Percentiles rank a stretch among this genome's conserved stretches.
These are phyloP conservation scores for Komagataea norvegica DNA, from an alignment of 1,139 yeast species.

Conservation along the genomic window DNA sequence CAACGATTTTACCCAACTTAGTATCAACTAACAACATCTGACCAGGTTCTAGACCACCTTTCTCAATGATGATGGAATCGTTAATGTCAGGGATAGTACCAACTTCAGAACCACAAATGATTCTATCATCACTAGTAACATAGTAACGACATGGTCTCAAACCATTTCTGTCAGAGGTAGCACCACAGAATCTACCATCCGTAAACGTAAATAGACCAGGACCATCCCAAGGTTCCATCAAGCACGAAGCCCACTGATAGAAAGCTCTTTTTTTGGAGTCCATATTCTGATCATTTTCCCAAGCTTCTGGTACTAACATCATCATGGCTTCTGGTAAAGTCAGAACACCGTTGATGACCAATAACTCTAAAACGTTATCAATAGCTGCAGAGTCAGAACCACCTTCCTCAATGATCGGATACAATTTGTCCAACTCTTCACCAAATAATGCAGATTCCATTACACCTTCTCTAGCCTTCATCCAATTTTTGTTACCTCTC, in stretches of 20 bases:
- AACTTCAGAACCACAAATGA: constrained; percentile 97
- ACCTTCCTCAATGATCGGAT: constrained; percentile 96
- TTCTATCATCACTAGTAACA: constrained; percentile 89
- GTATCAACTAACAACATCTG: constrained; percentile 95
- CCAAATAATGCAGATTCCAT: constrained; percentile 86
- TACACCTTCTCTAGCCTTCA: constrained; percentile 98
- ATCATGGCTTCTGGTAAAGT: constrained; percentile 96
- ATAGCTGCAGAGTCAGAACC: constrained; percentile 99
- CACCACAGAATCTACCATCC: constrained; percentile 97
- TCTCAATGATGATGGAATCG: constrained; percentile 74
- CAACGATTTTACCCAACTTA: constrained; percentile 86
- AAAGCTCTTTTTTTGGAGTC: constrained; percentile 91
- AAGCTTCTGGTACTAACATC: constrained; percentile 97
- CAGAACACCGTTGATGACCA: constrained; percentile 86
- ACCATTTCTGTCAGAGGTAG: constrained; percentile 95
- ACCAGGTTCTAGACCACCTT: constrained; percentile 96
- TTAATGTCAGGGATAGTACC: constrained; percentile 85
- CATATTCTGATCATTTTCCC: constrained; percentile 85
- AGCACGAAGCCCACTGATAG: constrained; percentile 98
- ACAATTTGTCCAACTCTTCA: constrained; percentile 83
- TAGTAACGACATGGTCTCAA: constrained; percentile 97
- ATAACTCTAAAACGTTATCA: constrained; percentile 88
- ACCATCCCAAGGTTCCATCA: constrained; percentile 99
- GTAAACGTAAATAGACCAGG: constrained; percentile 97
- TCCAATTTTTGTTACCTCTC: constrained; percentile 98